Percentiles rank a stretch among this genome's conserved stretches.
Evolutionary conservation across 2,329 filamentous ascomycete genomes (phyloP).

Genomic region (Botrytis medusae): DNA sequence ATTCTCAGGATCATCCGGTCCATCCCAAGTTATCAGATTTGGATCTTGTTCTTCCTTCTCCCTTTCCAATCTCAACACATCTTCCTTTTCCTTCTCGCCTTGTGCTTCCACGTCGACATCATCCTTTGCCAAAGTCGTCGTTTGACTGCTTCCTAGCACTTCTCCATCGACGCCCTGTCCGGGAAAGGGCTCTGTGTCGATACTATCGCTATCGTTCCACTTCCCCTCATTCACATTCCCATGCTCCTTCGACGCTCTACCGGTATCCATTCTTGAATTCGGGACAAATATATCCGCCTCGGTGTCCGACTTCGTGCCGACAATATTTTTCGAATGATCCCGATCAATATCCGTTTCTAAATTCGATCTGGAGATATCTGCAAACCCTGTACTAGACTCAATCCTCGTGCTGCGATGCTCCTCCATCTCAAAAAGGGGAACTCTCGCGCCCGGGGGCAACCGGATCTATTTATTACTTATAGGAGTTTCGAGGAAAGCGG

Average conservation of each 20-base stretch:
- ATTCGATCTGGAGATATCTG: neutral
- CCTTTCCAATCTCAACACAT: neutral
- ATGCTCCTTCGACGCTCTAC: neutral
- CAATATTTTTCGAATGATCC: neutral
- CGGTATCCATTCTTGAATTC: constrained; percentile 2
- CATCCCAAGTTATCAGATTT: constrained; percentile 25
- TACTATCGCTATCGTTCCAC: constrained; percentile 10
- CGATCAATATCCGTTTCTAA: neutral
- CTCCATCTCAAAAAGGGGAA: neutral
- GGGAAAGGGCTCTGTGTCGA: constrained; percentile 7
- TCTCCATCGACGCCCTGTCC: neutral
- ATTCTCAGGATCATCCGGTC: constrained; percentile 24
- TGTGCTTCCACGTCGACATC: constrained; percentile 10
- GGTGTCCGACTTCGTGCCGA: neutral
- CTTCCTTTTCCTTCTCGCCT: constrained; percentile 8
- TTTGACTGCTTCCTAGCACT: constrained; percentile 5
- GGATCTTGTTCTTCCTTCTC: constrained; percentile 17
- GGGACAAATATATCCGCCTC: neutral
- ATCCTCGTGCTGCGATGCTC: constrained; percentile 1
- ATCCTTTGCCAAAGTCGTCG: constrained; percentile 8
- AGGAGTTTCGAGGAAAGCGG: neutral
- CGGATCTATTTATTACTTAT: constrained; percentile 2
- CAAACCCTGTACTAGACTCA: constrained; percentile 7
- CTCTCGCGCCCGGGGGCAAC: neutral
- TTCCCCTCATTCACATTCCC: neutral